Conservation (phyloP, 108 stramenopile species). For the Discostella pseudostelligera region DNA sequence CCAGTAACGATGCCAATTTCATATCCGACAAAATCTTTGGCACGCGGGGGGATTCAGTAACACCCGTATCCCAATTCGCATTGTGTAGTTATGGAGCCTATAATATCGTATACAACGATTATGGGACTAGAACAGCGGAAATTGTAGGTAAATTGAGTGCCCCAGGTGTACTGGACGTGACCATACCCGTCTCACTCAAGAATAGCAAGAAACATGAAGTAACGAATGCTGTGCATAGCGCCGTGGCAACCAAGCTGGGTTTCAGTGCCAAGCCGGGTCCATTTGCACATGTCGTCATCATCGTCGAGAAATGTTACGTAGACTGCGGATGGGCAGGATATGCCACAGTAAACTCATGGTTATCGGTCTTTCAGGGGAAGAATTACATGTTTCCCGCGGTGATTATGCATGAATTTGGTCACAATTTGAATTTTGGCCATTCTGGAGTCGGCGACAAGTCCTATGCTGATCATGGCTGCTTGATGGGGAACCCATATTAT, state of each 20-base stretch:
- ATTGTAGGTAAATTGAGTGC: conserved; percentile 7
- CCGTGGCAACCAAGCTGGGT: conserved; percentile 8
- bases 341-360: conserved; percentile 42
- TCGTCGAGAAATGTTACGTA: conserved; percentile 3
- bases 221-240: conserved; percentile 1
- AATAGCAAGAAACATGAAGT: neutral
- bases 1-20: neutral
- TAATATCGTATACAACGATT: neutral
- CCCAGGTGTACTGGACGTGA: conserved; percentile 24
- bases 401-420: conserved; percentile 40
- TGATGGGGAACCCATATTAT: conserved; percentile 15
- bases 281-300: conserved; percentile 14
- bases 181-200: conserved; percentile 1
- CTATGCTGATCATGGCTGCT: conserved; percentile 16
- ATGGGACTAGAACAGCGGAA: too few relatives aligned
- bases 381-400: conserved; percentile 30
- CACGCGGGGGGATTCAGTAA: neutral
- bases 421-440: conserved; percentile 14
- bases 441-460: neutral
- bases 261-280: conserved; percentile 1
- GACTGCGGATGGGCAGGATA: conserved; percentile 26
- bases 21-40: conserved; percentile 3
- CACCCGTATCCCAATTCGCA: neutral
- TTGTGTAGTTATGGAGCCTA: neutral
- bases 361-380: conserved; percentile 13